Evolutionary conservation across 345 rosid species (phyloP).

Genomic region (Triadica sebifera): DNA sequence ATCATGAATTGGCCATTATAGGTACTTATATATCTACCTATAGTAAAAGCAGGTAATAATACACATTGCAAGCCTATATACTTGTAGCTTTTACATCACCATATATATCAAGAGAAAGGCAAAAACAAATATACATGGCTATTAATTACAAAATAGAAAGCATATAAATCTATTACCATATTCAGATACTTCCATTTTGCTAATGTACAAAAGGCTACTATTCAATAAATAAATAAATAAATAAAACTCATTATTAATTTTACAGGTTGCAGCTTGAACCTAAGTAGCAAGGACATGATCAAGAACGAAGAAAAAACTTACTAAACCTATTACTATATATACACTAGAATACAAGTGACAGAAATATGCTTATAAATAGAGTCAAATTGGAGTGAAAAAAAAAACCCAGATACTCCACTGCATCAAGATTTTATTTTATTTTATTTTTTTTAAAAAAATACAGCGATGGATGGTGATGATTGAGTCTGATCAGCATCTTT

Average conservation of each 20-base stretch:
- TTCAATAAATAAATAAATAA: conserved; percentile 3
- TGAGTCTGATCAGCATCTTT: conserved; percentile 10
- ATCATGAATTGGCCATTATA: not conserved
- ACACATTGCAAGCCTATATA: not conserved
- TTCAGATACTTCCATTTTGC: conserved; percentile 7
- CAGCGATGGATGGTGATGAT: conserved; percentile 12
- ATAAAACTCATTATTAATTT: not conserved
- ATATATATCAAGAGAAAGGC: not conserved
- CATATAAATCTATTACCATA: conserved; percentile 8
- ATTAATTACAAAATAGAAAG: conserved; percentile 6
- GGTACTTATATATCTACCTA: not conserved
- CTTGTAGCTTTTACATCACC: not conserved
- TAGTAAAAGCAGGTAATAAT: not conserved
- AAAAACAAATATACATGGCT: not conserved
- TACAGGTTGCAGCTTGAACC: no score
- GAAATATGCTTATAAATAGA: not conserved
- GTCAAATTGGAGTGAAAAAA: not conserved
- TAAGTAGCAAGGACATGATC: not conserved
- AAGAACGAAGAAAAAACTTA: not conserved
- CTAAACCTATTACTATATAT: not conserved
- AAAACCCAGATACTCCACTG: not conserved
- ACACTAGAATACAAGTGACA: not conserved
- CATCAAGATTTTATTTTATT: not conserved
- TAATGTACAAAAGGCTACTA: conserved; percentile 8
- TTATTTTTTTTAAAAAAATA: no score